Percentiles rank a stretch among this genome's conserved stretches.
phyloP scores from a whole-genome alignment of 2,329 filamentous ascomycete genomes.

The Chalara sp. region DNA sequence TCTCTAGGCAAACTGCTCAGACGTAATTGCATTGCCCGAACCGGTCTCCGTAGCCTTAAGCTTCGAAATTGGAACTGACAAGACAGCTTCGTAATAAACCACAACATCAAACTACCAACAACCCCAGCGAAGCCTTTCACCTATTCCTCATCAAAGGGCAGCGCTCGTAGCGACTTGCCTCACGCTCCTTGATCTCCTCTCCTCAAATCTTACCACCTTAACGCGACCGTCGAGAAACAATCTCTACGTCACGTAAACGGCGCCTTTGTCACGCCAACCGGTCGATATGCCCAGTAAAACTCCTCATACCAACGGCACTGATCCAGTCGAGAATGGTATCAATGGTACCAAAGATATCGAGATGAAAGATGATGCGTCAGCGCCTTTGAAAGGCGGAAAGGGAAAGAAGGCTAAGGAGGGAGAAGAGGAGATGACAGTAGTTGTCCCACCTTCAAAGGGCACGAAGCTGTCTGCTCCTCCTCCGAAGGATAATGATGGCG shows the following conservation, averaged over 20 bases:
- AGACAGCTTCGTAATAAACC: no score
- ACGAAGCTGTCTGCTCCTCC: constrained; percentile 49
- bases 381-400: constrained; percentile 54
- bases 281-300: constrained; percentile 63
- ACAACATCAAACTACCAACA: constrained; percentile 2
- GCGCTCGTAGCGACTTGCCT: constrained; percentile 5
- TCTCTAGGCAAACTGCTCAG: no score
- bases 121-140: constrained; percentile 3
- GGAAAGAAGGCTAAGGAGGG: constrained; percentile 62
- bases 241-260: constrained; percentile 20
- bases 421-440: constrained; percentile 75
- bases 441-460: constrained; percentile 67
- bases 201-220: constrained; percentile 3
- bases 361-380: constrained; percentile 58
- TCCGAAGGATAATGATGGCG: constrained; percentile 57
- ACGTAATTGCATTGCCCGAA: no score
- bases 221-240: constrained; percentile 18
- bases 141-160: neutral
- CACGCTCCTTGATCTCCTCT: neutral
- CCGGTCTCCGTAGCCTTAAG: neutral
- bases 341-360: constrained; percentile 62
- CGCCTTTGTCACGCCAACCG: constrained; percentile 17
- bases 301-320: constrained; percentile 58
- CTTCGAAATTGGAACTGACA: neutral
- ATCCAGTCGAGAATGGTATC: constrained; percentile 61